A percentile compares a stretch with the other conserved stretches of the same genome.
Evolutionary conservation across 768 basidiomycete species (phyloP).

Genomic region (Xerocomellus amylosporus): DNA sequence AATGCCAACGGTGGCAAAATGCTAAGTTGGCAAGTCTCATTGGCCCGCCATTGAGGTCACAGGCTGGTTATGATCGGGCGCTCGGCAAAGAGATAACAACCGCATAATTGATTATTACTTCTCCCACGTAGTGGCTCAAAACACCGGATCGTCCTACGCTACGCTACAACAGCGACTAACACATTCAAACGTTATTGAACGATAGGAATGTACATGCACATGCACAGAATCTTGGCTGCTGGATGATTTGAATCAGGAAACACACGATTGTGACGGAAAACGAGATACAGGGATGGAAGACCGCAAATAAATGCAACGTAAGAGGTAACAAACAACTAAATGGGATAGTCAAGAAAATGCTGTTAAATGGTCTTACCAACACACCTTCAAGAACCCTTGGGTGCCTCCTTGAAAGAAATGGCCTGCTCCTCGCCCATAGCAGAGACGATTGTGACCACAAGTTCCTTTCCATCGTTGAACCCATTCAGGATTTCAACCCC

Average conservation of each 20-base stretch:
- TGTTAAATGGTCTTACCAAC: neutral
- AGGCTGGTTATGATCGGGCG: neutral
- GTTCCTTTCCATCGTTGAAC: conserved; percentile 87
- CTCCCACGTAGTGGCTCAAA: conserved; percentile 1
- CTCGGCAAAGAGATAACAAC: neutral
- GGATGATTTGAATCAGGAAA: conserved; percentile 19
- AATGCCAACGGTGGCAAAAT: conserved; percentile 8
- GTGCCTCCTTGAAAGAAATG: conserved; percentile 87
- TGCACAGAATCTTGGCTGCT: conserved; percentile 22
- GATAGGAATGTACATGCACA: conserved; percentile 27
- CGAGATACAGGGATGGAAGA: conserved; percentile 5
- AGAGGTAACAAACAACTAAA: neutral
- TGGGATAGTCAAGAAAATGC: neutral
- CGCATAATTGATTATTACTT: neutral
- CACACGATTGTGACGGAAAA: conserved; percentile 8
- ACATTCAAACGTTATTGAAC: conserved; percentile 27
- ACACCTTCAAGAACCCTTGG: conserved; percentile 47
- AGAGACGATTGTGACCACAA: conserved; percentile 79
- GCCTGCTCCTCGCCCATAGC: conserved; percentile 95
- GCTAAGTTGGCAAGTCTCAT: conserved; percentile 9
- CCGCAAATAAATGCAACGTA: conserved; percentile 17
- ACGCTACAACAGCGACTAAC: conserved; percentile 28
- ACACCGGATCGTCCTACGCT: conserved; percentile 15
- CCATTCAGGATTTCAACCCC: conserved; percentile 64
- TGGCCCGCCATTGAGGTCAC: neutral